phyloP scores from a whole-genome alignment of 371 early-diverging fungal species.

The Lichtheimia ramosa region DNA sequence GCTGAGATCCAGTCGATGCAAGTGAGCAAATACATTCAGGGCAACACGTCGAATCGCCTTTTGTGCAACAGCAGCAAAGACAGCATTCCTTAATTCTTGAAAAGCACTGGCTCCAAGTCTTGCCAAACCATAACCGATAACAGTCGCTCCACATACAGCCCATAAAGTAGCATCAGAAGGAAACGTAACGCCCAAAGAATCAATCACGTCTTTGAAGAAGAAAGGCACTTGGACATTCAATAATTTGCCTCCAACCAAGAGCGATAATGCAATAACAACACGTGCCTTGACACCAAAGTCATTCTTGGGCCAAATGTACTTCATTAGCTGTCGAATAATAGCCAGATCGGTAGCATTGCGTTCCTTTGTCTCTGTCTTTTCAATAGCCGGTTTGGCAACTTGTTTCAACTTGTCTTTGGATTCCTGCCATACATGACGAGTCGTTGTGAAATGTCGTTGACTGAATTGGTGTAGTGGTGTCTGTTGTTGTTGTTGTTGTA shows the following conservation, averaged over 20 bases:
- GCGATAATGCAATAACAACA: conserved; percentile 79
- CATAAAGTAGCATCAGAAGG: conserved; percentile 65
- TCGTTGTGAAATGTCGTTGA: not conserved
- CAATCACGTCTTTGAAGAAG: conserved; percentile 90
- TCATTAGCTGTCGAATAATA: conserved; percentile 77
- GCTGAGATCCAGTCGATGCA: conserved; percentile 81
- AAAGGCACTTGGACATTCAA: conserved; percentile 94
- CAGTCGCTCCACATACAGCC: conserved; percentile 80
- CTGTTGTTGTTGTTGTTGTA: too few species aligned
- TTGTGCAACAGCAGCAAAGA: conserved; percentile 95
- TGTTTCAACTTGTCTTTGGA: conserved; percentile 4
- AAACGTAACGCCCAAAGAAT: conserved; percentile 59
- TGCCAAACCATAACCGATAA: conserved; percentile 93
- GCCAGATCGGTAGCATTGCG: conserved; percentile 60
- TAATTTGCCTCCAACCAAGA: conserved; percentile 82
- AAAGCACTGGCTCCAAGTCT: conserved; percentile 82
- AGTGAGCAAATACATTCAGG: conserved; percentile 83
- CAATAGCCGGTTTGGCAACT: not conserved
- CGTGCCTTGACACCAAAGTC: conserved; percentile 77
- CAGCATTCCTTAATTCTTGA: conserved; percentile 91
- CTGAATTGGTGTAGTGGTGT: too few species aligned
- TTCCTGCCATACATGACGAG: conserved; percentile 8
- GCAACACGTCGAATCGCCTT: conserved; percentile 89
- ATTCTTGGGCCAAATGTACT: conserved; percentile 91
- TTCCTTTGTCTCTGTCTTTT: conserved; percentile 5